Conservation (phyloP, 305 asterid genomes). For the Fraxinus xanthoxyloides region DNA sequence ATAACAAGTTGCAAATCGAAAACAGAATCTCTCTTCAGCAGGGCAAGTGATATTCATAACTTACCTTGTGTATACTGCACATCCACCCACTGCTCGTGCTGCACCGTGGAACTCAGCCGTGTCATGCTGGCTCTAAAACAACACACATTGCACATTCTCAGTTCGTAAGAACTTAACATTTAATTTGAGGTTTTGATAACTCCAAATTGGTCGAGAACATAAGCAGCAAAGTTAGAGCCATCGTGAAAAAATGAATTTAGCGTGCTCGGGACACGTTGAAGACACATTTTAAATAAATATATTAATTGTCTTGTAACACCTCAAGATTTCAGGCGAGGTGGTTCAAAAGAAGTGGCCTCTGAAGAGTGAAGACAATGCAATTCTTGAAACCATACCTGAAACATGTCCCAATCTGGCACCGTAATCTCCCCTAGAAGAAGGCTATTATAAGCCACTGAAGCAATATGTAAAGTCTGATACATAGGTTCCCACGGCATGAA, state of each 20-base stretch:
- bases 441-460: slow-evolving; percentile 15
- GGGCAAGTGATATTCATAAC: background rate
- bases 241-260: background rate
- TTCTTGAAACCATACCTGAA: background rate
- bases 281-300: background rate
- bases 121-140: background rate
- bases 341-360: background rate
- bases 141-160: background rate
- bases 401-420: slow-evolving; percentile 18
- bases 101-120: slow-evolving; percentile 15
- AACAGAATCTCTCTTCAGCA: background rate
- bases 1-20: background rate
- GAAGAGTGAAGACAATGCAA: background rate
- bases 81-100: slow-evolving; percentile 10
- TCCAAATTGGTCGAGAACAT: background rate
- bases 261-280: background rate
- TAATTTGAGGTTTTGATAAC: background rate
- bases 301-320: background rate
- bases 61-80: slow-evolving; percentile 14
- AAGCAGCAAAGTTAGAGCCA: background rate
- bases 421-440: slow-evolving; percentile 13
- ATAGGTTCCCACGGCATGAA: slow-evolving; percentile 11
- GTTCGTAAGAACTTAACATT: background rate
- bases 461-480: slow-evolving; percentile 13
- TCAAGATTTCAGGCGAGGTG: background rate